Evolutionary conservation across 306 rosid genomes (phyloP), one percentile per base, ranked within the genome.

Genomic region (Begonia fuchsioides): DNA sequence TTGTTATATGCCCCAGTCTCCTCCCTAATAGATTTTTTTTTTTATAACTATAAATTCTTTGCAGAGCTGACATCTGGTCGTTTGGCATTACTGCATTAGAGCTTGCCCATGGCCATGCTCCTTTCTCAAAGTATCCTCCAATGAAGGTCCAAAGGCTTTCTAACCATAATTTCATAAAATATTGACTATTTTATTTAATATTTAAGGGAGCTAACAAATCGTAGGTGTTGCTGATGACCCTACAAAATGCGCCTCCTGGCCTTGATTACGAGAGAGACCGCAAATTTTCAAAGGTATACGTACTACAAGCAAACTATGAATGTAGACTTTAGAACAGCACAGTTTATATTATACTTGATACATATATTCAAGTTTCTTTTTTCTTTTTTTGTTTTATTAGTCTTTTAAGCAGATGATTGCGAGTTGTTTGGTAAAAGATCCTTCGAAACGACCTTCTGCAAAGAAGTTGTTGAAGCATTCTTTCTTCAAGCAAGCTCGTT

Each of bases 21-120:
- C 35, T 26, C 35, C 35, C 35, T 26, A 1, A 4, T 26, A 26
- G 35, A 26, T 26, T 26, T 26, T 26, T 26, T 26, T 26, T 2
- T 26, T 26, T 5, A 26, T 4, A 26, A 26, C 8, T 6, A 26
- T 26, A 26, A 26, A 26, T 26, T 26, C 35, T 26, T 8, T 26
- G 35, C 74, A 85, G 94, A 74, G 98, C 95, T 51, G 95, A 86
- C 65, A 81, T 86, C 51, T 86, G 95, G 95, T 86, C 95, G 15
- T 86, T 86, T 63, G 95, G 95, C 48, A 86, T 81, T 76, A 86
- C 95, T 39, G 88, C 88, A 26, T 57, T 81, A 66, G 93, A 86
- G 77, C 93, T 86, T 64, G 93, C 95, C 43, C 95, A 81, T 52
- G 95, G 95, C 13, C 95, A 90, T 64, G 94, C 97, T 60, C 95